Evolutionary conservation across 371 early-diverging fungal species (phyloP), one percentile per base, ranked within the genome.

Genomic region (Sporodiniella umbellata): DNA sequence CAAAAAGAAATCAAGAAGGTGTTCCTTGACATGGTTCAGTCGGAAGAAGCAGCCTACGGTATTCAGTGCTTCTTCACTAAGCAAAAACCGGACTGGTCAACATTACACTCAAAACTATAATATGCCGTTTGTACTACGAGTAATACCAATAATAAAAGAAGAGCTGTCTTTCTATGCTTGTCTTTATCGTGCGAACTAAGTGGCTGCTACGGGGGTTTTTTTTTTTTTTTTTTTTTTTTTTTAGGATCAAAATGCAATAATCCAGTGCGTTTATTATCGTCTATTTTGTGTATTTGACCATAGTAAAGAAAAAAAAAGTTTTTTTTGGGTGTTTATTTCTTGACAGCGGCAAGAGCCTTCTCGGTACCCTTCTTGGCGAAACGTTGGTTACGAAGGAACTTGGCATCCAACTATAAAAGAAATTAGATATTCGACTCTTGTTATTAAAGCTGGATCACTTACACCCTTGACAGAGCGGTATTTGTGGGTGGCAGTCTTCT

Each of bases 361-460:
- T 63, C 49, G 42, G 73, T 73, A 60, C 77, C 95, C 74, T 86
- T 85, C 87, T 89, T 92, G 69, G 96, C 98, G 76, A 85, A 94
- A 64, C 96, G 92, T 83, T 95, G 96, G 93, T 98, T 98, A 69
- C 97, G 92, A 70, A 93, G 70, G 90, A 97, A 97, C 89, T 96
- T 96, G 81, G 95, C 89, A 84, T 93, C 93, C 53, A 94, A 82
- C 84, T 83, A 65, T 0, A 35, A 35, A 35, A 35, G 15, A 18
- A n/a, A 46, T 53, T 42, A 43, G 35, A 19, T n/a, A 14, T 23
- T 21, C 5, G 8, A 3, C 23, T 45, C 23, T 14, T 22, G 5
- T 2, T 18, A 8, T 15, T n/a, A 31, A 1, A 0, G 7, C 12
- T 39, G 14, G 17, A 21, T 44, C 53, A 72, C 85, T 56, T 81